phyloP scores from a whole-genome alignment of 1,284 basidiomycete species.

The Cryptococcus sp. region DNA sequence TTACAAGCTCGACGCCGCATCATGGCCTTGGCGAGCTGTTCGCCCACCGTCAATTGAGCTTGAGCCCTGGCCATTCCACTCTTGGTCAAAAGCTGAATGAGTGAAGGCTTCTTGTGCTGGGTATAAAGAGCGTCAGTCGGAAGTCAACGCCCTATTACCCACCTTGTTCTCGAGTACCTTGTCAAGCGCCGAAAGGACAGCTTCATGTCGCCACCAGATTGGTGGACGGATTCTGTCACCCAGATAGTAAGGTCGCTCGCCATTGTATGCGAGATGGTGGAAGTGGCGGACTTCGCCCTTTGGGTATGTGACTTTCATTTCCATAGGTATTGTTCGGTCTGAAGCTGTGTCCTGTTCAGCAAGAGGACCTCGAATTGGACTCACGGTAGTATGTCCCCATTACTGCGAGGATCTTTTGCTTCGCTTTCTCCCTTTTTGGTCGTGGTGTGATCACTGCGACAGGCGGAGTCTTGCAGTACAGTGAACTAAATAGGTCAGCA shows the following conservation, averaged over 20 bases:
- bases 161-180: conserved; percentile 83
- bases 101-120: conserved; percentile 82
- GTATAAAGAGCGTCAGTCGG: background rate
- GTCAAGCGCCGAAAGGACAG: conserved; percentile 86
- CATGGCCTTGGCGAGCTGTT: conserved; percentile 78
- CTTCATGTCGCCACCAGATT: conserved; percentile 88
- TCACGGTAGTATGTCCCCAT: conserved; percentile 63
- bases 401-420: conserved; percentile 71
- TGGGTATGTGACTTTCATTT: conserved; percentile 94
- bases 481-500: conserved; percentile 32
- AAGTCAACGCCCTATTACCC: conserved; percentile 21
- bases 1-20: conserved; percentile 61
- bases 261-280: conserved; percentile 37
- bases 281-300: conserved; percentile 63
- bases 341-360: conserved; percentile 11
- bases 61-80: conserved; percentile 66
- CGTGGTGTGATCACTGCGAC: conserved; percentile 76
- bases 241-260: conserved; percentile 35
- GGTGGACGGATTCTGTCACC: conserved; percentile 72
- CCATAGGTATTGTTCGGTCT: conserved; percentile 55
- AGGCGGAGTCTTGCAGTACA: conserved; percentile 76
- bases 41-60: conserved; percentile 72
- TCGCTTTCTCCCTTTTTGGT: conserved; percentile 79
- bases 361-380: background rate
- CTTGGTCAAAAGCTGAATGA: conserved; percentile 80